Evolutionary conservation across 1,284 basidiomycete genomes (phyloP).

Genomic region (Chondrostereum purpureum): DNA sequence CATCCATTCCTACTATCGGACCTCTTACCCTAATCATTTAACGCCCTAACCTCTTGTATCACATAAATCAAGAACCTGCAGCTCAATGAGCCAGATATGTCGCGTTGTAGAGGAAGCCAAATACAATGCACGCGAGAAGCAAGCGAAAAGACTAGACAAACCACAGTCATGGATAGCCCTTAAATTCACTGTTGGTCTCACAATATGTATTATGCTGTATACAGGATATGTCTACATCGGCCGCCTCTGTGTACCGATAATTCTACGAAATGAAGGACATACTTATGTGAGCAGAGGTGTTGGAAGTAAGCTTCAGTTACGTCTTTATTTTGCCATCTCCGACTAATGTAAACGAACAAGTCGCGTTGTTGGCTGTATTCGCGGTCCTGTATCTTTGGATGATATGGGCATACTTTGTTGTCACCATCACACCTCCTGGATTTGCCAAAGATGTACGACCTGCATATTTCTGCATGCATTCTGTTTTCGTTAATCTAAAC

Average conservation of each 20-base stretch:
- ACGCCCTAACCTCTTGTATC: no score
- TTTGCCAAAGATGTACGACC: slow-evolving; percentile 62
- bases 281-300: slow-evolving; percentile 38
- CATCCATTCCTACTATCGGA: no score
- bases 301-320: slow-evolving; percentile 46
- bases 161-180: slow-evolving; percentile 58
- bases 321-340: background rate
- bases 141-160: slow-evolving; percentile 29
- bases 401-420: slow-evolving; percentile 65
- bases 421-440: slow-evolving; percentile 61
- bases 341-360: slow-evolving; percentile 26
- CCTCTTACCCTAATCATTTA: no score
- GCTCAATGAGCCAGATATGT: slow-evolving; percentile 21
- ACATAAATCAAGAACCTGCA: no score
- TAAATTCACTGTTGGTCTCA: slow-evolving; percentile 51
- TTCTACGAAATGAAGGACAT: slow-evolving; percentile 31
- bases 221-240: slow-evolving; percentile 68
- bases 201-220: slow-evolving; percentile 50
- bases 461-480: slow-evolving; percentile 14
- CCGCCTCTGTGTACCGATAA: slow-evolving; percentile 58
- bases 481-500: background rate
- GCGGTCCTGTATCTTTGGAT: slow-evolving; percentile 60
- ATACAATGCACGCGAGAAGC: slow-evolving; percentile 28
- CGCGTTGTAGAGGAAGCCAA: slow-evolving; percentile 39
- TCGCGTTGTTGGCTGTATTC: slow-evolving; percentile 53